Conservation (phyloP, 1,284 basidiomycete species). For the Trametes versicolor region DNA sequence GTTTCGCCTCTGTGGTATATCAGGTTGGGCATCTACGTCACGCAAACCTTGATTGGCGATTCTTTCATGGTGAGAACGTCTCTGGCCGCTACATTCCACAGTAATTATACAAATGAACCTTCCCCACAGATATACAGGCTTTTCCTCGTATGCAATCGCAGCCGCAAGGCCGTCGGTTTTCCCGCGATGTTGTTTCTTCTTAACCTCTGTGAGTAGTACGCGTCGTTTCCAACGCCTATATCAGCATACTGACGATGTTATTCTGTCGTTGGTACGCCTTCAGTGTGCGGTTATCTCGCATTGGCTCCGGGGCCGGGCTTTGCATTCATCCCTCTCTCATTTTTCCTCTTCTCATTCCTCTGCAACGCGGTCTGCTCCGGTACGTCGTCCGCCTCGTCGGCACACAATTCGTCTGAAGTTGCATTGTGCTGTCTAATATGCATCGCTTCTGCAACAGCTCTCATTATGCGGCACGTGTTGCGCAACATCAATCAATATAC, state of each 20-base stretch:
- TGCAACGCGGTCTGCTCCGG: constrained; percentile 5
- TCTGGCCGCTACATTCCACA: too few species aligned
- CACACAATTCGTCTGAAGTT: not conserved
- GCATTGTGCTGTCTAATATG: too few species aligned
- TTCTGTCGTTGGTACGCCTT: too few species aligned
- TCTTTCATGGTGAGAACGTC: constrained; percentile 18
- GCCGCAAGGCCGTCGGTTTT: too few species aligned
- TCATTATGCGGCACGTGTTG: constrained; percentile 20
- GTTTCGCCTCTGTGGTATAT: not conserved
- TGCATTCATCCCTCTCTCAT: too few species aligned
- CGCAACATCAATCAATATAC: not conserved
- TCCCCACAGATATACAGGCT: constrained; percentile 12
- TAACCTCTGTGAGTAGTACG: too few species aligned
- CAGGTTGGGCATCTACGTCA: constrained; percentile 18
- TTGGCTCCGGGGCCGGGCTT: too few species aligned
- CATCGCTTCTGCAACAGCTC: not conserved
- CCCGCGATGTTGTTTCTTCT: too few species aligned
- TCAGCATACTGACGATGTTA: too few species aligned
- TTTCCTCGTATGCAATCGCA: constrained; percentile 12
- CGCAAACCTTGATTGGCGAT: constrained; percentile 23
- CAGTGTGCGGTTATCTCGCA: too few species aligned
- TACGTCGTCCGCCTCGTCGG: constrained; percentile 17
- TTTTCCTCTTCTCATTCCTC: too few species aligned
- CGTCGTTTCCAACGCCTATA: too few species aligned
- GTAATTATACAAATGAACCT: not conserved